Evolutionary conservation across 164 flowering plant species (phyloP).

Genomic region (Pachysandra terminalis): DNA sequence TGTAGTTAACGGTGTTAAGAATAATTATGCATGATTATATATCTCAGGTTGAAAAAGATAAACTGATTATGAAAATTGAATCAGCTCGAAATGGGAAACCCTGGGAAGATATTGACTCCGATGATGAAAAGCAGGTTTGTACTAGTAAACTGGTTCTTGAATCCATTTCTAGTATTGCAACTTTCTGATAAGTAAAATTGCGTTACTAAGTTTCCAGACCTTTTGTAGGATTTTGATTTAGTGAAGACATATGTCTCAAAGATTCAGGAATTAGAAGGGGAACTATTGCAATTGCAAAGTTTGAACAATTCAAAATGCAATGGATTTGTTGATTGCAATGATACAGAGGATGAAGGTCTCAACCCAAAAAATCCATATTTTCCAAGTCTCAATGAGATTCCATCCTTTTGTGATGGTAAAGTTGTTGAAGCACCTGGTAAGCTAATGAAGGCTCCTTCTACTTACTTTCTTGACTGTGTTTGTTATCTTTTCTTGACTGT

Average conservation of each 20-base stretch:
- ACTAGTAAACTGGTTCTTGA: not conserved
- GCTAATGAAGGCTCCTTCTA: not conserved
- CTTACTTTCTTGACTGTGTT: not conserved
- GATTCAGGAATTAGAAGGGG: conserved; percentile 84
- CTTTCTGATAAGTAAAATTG: not conserved
- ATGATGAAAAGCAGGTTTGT: conserved; percentile 46
- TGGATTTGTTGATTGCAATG: conserved; percentile 40
- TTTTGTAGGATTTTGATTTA: conserved; percentile 57
- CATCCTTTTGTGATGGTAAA: conserved; percentile 46
- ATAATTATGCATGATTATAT: not conserved
- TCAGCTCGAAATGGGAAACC: conserved; percentile 70
- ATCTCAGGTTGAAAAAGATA: conserved; percentile 82
- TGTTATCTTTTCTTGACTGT: no score
- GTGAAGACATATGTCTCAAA: conserved; percentile 60
- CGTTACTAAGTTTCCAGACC: not conserved
- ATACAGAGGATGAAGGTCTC: conserved; percentile 55
- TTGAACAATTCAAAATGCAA: conserved; percentile 29
- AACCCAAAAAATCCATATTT: conserved; percentile 30
- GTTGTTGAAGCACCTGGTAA: conserved; percentile 27
- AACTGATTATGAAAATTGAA: conserved; percentile 71
- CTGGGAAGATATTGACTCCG: conserved; percentile 71
- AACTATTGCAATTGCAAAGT: conserved; percentile 48
- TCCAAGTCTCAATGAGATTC: conserved; percentile 28
- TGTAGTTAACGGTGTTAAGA: not conserved
- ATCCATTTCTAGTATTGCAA: not conserved